Evolutionary conservation across 495 filamentous ascomycete genomes (phyloP).

Genomic region (Physcia stellaris): DNA sequence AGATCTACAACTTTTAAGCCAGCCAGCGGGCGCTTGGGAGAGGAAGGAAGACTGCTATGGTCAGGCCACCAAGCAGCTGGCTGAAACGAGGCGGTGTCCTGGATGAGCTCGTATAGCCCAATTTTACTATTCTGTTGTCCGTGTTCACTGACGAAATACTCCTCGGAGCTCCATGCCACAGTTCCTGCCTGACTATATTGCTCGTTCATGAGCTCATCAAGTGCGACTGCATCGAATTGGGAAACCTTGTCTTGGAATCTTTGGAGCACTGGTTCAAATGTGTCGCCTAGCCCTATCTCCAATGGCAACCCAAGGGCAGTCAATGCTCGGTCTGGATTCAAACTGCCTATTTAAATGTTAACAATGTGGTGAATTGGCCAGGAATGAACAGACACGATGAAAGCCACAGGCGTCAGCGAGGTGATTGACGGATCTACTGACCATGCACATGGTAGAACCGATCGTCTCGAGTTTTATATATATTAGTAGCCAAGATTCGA

Average conservation of each 20-base stretch:
- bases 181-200: neutral
- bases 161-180: neutral
- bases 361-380: too few species aligned
- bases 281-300: neutral
- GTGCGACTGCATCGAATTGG: neutral
- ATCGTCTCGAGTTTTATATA: neutral
- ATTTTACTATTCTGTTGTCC: neutral
- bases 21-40: conserved; percentile 28
- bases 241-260: neutral
- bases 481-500: neutral
- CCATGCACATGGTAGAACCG: neutral
- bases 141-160: neutral
- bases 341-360: too few species aligned
- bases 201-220: neutral
- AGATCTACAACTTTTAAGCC: conserved; percentile 48
- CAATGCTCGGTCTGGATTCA: neutral
- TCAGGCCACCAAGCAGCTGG: conserved; percentile 1
- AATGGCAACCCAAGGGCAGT: neutral
- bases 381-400: neutral
- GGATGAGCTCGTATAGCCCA: neutral
- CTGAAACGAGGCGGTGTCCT: neutral
- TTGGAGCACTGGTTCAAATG: neutral
- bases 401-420: neutral
- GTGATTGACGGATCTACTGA: neutral
- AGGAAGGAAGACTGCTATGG: neutral